These are phyloP conservation scores for Sclerotinia borealis DNA, from an alignment of 2,329 filamentous ascomycete genomes.

Conservation along the genomic window DNA sequence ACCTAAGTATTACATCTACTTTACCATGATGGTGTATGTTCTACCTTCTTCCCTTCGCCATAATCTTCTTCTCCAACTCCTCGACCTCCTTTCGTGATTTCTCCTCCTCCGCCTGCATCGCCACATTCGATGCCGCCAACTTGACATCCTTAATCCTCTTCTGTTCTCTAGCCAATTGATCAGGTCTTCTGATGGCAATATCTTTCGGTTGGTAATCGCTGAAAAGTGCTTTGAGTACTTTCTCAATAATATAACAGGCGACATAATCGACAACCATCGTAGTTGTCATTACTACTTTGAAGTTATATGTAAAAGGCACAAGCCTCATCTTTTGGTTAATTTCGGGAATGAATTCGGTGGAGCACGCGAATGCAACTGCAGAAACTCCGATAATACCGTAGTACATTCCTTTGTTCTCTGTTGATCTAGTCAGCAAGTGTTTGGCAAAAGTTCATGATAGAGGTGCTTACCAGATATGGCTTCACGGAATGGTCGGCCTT, in stretches of 20 bases:
- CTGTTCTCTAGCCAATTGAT: slow-evolving; percentile 76
- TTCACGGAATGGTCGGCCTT: slow-evolving; percentile 95
- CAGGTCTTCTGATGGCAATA: slow-evolving; percentile 78
- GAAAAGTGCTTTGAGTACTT: slow-evolving; percentile 76
- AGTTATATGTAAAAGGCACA: slow-evolving; percentile 81
- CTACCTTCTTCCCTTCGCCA: slow-evolving; percentile 27
- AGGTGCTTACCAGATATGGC: slow-evolving; percentile 58
- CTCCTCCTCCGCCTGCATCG: slow-evolving; percentile 47
- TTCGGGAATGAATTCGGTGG: slow-evolving; percentile 91
- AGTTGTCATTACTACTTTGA: slow-evolving; percentile 77
- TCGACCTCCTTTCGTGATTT: slow-evolving; percentile 44
- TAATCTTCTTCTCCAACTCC: slow-evolving; percentile 53
- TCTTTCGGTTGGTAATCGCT: slow-evolving; percentile 91
- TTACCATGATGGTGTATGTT: background rate
- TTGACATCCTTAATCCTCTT: slow-evolving; percentile 58
- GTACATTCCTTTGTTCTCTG: slow-evolving; percentile 86
- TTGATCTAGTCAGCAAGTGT: background rate
- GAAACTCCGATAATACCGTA: slow-evolving; percentile 90
- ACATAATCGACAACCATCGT: slow-evolving; percentile 85
- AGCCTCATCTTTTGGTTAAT: slow-evolving; percentile 90
- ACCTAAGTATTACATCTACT: background rate
- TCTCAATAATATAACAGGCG: slow-evolving; percentile 83
- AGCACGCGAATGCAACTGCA: slow-evolving; percentile 86
- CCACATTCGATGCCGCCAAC: too few species aligned
- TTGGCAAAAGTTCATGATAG: slow-evolving; percentile 9